Conservation (phyloP, 257 asterid genomes). For the Ilex aquifolium region DNA sequence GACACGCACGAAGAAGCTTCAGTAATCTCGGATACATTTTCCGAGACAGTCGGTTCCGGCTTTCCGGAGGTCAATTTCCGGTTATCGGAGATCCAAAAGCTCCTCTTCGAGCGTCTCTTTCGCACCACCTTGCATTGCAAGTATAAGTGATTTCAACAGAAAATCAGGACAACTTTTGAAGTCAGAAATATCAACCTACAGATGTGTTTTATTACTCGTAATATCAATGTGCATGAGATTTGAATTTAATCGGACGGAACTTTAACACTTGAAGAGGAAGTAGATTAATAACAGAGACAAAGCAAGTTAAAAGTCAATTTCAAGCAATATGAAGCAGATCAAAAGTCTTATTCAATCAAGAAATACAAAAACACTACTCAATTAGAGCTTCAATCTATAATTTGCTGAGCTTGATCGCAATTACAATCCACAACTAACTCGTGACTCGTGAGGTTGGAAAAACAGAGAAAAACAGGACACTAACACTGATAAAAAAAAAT, state of each 20-base stretch:
- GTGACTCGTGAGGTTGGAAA: neutral
- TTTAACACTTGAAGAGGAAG: no score
- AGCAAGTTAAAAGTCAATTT: no score
- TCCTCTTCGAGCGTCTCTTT: conserved; percentile 58
- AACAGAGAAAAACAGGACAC: neutral
- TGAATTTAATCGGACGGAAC: no score
- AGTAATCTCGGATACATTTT: conserved; percentile 42
- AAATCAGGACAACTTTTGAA: neutral
- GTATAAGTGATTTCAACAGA: neutral
- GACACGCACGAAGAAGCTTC: conserved; percentile 46
- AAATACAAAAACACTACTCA: no score
- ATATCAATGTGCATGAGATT: no score
- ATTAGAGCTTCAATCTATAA: no score
- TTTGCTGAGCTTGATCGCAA: no score
- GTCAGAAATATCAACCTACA: neutral
- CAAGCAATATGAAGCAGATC: no score
- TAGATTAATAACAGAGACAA: neutral
- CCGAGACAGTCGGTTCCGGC: conserved; percentile 21
- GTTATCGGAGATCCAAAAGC: conserved; percentile 36
- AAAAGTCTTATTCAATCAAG: neutral
- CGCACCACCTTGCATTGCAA: conserved; percentile 46
- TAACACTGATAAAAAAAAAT: neutral
- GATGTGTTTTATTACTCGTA: neutral
- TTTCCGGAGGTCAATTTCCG: conserved; percentile 34
- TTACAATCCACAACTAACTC: neutral